Evolutionary conservation across 192 early-diverging fungal genomes (phyloP).

Genomic region (Oehlia diaphana): DNA sequence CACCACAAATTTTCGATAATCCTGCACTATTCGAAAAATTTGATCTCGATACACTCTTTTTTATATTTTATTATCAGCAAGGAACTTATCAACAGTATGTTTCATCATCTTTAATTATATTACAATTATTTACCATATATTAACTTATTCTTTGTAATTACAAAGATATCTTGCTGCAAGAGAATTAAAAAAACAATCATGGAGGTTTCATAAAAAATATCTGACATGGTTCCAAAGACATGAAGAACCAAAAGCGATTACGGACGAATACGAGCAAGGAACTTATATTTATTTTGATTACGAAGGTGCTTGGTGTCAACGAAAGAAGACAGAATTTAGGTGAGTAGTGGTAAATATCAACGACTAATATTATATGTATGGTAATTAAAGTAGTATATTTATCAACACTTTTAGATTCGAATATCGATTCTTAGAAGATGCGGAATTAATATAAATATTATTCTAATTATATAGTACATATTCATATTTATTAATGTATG

Average conservation of each 20-base stretch:
- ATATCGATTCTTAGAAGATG: conserved; percentile 86
- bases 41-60: conserved; percentile 94
- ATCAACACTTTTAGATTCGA: conserved; percentile 62
- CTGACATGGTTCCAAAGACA: conserved; percentile 98
- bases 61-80: conserved; percentile 97
- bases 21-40: conserved; percentile 87
- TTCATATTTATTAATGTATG: neutral
- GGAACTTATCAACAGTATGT: conserved; percentile 95
- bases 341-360: conserved; percentile 24
- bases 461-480: neutral
- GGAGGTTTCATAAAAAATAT: conserved; percentile 99
- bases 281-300: conserved; percentile 99
- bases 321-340: conserved; percentile 95
- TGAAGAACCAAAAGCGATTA: conserved; percentile 94
- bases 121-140: neutral
- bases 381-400: too few relatives aligned
- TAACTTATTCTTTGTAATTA: neutral
- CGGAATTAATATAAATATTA: conserved; percentile 60
- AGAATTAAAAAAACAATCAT: conserved; percentile 94
- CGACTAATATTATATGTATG: too few relatives aligned
- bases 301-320: conserved; percentile 94
- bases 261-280: conserved; percentile 96
- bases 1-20: conserved; percentile 78
- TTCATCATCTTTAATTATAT: neutral
- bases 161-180: conserved; percentile 84